These are phyloP conservation scores for Oropetium thomaeum DNA, from an alignment of 176 grass and related monocot species.

Conservation along the genomic window DNA sequence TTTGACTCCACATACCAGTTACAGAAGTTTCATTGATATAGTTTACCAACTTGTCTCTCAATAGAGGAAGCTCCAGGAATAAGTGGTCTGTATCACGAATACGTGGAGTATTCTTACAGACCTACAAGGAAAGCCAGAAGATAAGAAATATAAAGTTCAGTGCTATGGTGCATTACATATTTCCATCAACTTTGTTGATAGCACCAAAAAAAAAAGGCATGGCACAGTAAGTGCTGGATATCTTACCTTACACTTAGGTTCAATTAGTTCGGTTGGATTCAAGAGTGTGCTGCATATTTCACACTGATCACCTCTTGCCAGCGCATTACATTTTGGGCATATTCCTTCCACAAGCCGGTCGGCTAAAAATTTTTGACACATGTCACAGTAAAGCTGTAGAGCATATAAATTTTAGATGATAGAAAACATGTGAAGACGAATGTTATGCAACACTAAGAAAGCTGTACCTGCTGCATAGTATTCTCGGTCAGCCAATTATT, in stretches of 20 bases:
- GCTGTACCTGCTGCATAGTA: slow-evolving; percentile 86
- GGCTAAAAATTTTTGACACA: slow-evolving; percentile 81
- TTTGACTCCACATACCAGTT: slow-evolving; percentile 93
- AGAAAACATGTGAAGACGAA: slow-evolving; percentile 10
- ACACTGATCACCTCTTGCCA: slow-evolving; percentile 91
- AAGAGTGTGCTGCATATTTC: slow-evolving; percentile 91
- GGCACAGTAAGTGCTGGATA: not conserved
- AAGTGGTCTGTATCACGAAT: slow-evolving; percentile 95
- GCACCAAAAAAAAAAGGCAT: not conserved
- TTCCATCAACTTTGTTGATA: slow-evolving; percentile 9
- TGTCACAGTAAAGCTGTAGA: slow-evolving; percentile 85
- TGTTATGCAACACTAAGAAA: not conserved
- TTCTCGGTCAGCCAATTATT: slow-evolving; percentile 95
- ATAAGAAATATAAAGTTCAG: not conserved
- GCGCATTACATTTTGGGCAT: slow-evolving; percentile 79
- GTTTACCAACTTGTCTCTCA: slow-evolving; percentile 74
- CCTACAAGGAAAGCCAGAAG: slow-evolving; percentile 40
- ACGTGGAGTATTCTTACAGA: slow-evolving; percentile 70
- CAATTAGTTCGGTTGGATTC: slow-evolving; percentile 86
- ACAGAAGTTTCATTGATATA: slow-evolving; percentile 87
- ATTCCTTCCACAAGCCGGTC: slow-evolving; percentile 90
- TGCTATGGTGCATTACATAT: not conserved
- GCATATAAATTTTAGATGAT: not conserved
- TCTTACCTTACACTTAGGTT: slow-evolving; percentile 93
- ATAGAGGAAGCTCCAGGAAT: slow-evolving; percentile 89